phyloP scores from a whole-genome alignment of 2,329 filamentous ascomycete species.

The Trichoderma simmonsii region DNA sequence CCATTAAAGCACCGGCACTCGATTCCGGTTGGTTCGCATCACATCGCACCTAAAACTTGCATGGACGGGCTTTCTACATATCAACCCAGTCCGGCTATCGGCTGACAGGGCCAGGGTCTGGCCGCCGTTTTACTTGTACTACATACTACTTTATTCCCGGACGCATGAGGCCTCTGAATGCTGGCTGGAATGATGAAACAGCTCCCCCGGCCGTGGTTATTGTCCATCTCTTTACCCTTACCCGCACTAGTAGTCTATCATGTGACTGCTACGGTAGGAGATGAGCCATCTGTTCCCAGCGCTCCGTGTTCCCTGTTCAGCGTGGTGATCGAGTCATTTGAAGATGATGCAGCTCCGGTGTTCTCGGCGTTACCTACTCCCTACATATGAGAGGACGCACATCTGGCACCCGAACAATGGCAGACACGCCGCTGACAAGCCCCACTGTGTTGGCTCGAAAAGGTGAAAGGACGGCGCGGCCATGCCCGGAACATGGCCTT shows the following conservation, averaged over 20 bases:
- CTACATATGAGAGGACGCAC: neutral
- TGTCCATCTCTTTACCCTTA: neutral
- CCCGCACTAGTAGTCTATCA: neutral
- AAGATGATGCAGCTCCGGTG: neutral
- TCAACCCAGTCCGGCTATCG: conserved; percentile 2
- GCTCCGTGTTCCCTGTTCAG: neutral
- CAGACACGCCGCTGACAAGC: neutral
- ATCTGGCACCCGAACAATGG: neutral
- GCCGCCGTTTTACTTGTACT: neutral
- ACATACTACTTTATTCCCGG: neutral
- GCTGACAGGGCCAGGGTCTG: neutral
- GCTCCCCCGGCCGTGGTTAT: neutral
- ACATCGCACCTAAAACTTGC: neutral
- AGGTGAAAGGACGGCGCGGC: neutral
- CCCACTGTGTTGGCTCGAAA: neutral
- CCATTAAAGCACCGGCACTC: neutral
- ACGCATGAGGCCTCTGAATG: neutral
- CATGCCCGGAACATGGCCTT: neutral
- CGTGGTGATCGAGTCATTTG: neutral
- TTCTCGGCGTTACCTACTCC: neutral
- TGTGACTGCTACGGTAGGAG: neutral
- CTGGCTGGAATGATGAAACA: neutral
- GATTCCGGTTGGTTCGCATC: neutral
- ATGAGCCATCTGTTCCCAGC: neutral
- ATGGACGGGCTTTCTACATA: neutral